Conservation (phyloP, 1,284 basidiomycete genomes). For the Stygiomarasmius scandens region DNA sequence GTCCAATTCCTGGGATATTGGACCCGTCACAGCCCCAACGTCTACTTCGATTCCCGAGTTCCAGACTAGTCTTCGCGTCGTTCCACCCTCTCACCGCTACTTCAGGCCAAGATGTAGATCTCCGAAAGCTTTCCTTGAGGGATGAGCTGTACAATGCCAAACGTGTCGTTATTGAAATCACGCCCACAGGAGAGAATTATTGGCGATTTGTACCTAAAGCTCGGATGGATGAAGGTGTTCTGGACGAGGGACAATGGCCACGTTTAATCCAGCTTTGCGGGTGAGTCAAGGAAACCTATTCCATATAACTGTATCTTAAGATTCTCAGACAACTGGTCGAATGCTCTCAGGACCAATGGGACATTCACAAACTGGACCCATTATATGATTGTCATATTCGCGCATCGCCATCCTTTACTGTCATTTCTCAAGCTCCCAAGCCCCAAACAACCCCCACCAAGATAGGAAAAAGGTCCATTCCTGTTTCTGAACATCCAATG, state of each 20-base stretch:
- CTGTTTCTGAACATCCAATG: constrained; percentile 9
- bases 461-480: constrained; percentile 22
- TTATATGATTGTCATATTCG: constrained; percentile 64
- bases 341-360: constrained; percentile 76
- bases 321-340: constrained; percentile 46
- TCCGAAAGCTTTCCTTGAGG: constrained; percentile 43
- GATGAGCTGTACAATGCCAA: constrained; percentile 58
- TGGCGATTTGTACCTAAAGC: constrained; percentile 81
- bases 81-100: constrained; percentile 69
- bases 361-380: constrained; percentile 78
- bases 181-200: constrained; percentile 49
- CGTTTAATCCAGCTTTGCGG: constrained; percentile 66
- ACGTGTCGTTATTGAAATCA: constrained; percentile 70
- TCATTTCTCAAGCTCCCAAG: constrained; percentile 36
- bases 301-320: constrained; percentile 3
- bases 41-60: constrained; percentile 54
- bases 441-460: constrained; percentile 12
- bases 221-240: constrained; percentile 51
- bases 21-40: constrained; percentile 62
- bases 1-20: constrained; percentile 55
- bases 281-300: constrained; percentile 43
- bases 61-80: constrained; percentile 64
- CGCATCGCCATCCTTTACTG: constrained; percentile 42
- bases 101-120: constrained; percentile 33
- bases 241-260: constrained; percentile 72